phyloP scores from a whole-genome alignment of 2,329 filamentous ascomycete species.

The Sporothrix humicola region DNA sequence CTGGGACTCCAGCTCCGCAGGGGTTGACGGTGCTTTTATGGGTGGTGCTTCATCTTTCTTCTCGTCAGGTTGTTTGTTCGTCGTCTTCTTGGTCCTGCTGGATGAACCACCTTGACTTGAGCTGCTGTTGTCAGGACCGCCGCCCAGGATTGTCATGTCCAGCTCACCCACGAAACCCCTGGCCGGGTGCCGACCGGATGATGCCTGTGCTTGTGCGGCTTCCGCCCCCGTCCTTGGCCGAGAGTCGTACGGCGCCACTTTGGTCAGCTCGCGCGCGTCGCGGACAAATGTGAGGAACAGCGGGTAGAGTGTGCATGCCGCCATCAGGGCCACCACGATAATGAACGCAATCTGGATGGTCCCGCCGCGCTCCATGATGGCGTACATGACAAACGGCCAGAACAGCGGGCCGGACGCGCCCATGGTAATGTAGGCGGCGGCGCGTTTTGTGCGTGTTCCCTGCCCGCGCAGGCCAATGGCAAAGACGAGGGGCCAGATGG shows the following conservation, averaged over 20 bases:
- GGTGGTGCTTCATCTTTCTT: no score
- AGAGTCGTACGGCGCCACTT: constrained; percentile 24
- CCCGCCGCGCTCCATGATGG: constrained; percentile 64
- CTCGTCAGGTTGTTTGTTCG: no score
- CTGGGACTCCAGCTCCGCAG: no score
- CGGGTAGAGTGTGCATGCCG: constrained; percentile 55
- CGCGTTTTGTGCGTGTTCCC: constrained; percentile 79
- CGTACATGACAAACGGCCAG: constrained; percentile 76
- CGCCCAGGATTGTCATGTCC: constrained; percentile 16
- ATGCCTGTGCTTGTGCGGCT: background rate
- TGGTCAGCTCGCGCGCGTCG: constrained; percentile 51
- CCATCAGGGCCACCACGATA: constrained; percentile 62
- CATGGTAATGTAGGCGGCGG: constrained; percentile 77
- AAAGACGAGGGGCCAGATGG: constrained; percentile 82
- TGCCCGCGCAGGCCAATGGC: constrained; percentile 79
- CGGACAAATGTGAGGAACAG: constrained; percentile 55
- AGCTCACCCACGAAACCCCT: background rate
- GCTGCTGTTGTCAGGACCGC: background rate
- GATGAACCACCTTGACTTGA: background rate
- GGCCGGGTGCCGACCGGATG: background rate
- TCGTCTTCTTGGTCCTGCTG: background rate
- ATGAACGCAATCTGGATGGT: constrained; percentile 68
- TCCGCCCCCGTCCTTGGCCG: background rate
- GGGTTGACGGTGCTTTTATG: no score
- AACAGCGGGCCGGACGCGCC: constrained; percentile 74